Base-by-base conservation (phyloP, 1,284 basidiomycete species). In the Cystobasidium sp. region DNA sequence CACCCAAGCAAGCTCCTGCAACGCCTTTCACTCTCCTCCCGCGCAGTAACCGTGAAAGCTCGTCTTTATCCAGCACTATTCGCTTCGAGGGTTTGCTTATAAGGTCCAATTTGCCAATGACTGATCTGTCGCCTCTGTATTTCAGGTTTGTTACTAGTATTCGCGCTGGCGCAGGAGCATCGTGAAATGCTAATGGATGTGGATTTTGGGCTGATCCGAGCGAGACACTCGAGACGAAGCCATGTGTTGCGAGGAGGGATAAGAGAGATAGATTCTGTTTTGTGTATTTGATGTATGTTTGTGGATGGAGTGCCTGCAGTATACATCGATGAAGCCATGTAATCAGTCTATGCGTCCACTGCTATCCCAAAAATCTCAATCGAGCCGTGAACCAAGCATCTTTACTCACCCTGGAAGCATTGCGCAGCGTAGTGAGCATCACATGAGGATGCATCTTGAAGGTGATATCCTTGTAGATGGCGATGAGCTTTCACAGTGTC, bases 81-180 rank as follows among this genome's bases (percentile, higher is more conserved):
- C 88, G 86, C 79, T 89, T 88, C 80, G 88, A 90, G 3, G 92
- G 91, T 80, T 86, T 88, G 82, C 88, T 89, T 78, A 94, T 85
- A 79, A 91, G 86, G 78, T 88, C 86, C 88, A 92, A 91, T 77
- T 85, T 80, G 67, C 84, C 86, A 74, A 96, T 85, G 20, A 95
- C 91, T 0, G 93, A 91, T 41, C 88, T 83, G 83, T 95, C 92
- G 77, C 92, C 89, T 65, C 92, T 87, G 83, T 93, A 95, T 83
- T 96, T 96, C 77, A 96, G 88, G 76, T 91, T 88, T 2, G 91
- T 91, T 92, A 93, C 94, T 82, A 96, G 90, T 44, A 91, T 76
- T 41, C 74, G 72, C 46, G 81, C 79, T 49, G 68, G 51, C 0
- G 78, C 76, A 9, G 80, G 82, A 6, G 85, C 89, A 1, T 79